phyloP scores from a whole-genome alignment of 2,329 filamentous ascomycete species.

The Mycosphaerella sp. region DNA sequence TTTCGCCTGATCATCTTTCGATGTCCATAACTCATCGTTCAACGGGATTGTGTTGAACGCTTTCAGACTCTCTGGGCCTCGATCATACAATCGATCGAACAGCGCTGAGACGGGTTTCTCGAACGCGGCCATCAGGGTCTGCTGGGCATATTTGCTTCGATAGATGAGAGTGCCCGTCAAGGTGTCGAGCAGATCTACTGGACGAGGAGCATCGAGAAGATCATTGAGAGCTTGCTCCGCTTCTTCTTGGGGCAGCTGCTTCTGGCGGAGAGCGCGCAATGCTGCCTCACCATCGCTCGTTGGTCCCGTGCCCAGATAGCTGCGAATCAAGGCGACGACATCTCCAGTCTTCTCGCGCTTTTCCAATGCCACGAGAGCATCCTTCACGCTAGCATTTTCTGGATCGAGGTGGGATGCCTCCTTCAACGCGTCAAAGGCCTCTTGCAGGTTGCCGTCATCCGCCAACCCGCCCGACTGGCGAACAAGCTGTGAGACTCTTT shows the following conservation, averaged over 20 bases:
- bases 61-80: constrained; percentile 43
- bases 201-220: constrained; percentile 37
- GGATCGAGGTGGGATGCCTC: constrained; percentile 42
- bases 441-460: constrained; percentile 30
- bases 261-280: constrained; percentile 26
- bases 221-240: constrained; percentile 38
- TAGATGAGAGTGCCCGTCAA: constrained; percentile 33
- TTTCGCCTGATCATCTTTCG: constrained; percentile 40
- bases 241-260: constrained; percentile 34
- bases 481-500: constrained; percentile 23
- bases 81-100: constrained; percentile 41
- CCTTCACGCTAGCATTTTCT: constrained; percentile 37
- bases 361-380: constrained; percentile 37
- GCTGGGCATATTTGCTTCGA: constrained; percentile 34
- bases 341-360: constrained; percentile 25
- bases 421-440: constrained; percentile 38
- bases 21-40: constrained; percentile 38
- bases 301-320: constrained; percentile 27
- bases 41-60: constrained; percentile 39
- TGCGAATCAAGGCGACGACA: constrained; percentile 18
- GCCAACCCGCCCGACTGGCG: constrained; percentile 22
- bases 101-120: constrained; percentile 37
- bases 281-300: constrained; percentile 39
- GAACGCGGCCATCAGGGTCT: constrained; percentile 36
- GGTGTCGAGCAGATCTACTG: constrained; percentile 33